Evolutionary conservation across 768 basidiomycete genomes (phyloP).

Genomic region (Russula abietina): DNA sequence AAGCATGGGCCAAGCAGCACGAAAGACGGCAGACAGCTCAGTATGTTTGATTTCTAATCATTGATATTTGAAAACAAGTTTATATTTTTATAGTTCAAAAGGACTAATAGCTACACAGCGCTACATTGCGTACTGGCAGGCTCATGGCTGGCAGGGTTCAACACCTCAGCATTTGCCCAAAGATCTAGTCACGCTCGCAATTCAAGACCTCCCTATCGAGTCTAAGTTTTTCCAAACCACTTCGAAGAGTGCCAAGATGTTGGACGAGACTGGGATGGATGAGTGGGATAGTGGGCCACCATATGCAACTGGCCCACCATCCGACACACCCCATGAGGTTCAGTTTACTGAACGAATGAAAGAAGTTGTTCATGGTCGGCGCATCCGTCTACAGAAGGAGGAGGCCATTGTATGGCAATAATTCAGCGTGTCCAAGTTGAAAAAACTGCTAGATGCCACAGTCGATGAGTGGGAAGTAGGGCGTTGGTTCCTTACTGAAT

Average conservation of each 20-base stretch:
- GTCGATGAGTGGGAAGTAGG: no score
- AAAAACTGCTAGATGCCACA: background rate
- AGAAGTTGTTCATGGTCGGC: no score
- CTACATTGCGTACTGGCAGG: background rate
- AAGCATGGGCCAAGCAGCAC: background rate
- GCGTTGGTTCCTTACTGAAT: no score
- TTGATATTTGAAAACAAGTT: no score
- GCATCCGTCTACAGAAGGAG: no score
- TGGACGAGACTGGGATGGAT: background rate
- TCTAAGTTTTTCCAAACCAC: background rate
- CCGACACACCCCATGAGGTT: no score
- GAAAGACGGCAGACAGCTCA: background rate
- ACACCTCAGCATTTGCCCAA: background rate
- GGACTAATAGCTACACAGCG: background rate
- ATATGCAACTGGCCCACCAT: no score
- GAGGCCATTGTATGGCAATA: background rate
- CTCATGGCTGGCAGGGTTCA: no score
- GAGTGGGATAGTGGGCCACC: no score
- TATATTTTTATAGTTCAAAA: no score
- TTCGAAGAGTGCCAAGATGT: background rate
- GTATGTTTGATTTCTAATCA: no score
- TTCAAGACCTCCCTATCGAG: background rate
- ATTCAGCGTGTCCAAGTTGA: background rate
- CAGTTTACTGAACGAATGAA: no score
- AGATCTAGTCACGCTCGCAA: background rate